A percentile compares a stretch with the other conserved stretches of the same genome.
These are phyloP conservation scores for Colletotrichum sp. DNA, from an alignment of 2,329 filamentous ascomycete genomes.

Conservation along the genomic window DNA sequence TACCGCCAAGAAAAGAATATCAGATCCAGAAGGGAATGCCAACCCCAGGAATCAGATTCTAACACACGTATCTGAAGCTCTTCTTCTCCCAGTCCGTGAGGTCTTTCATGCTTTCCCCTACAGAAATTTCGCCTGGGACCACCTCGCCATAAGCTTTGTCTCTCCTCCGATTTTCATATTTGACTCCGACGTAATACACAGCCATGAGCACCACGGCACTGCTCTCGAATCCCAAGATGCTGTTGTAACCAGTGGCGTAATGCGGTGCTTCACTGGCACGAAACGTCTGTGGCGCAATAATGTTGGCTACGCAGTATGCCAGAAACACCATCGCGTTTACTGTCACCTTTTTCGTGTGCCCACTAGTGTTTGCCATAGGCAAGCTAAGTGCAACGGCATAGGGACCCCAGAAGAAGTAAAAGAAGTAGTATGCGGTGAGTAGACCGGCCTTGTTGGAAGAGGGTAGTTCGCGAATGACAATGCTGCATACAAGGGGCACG, in stretches of 20 bases:
- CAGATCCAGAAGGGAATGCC: not conserved
- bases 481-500: slow-evolving; percentile 8
- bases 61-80: not conserved
- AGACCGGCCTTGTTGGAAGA: slow-evolving; percentile 43
- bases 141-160: slow-evolving; percentile 7
- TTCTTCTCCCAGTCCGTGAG: not conserved
- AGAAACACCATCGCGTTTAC: slow-evolving; percentile 66
- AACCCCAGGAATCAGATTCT: not conserved
- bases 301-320: slow-evolving; percentile 65
- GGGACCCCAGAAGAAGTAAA: slow-evolving; percentile 31
- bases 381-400: slow-evolving; percentile 24
- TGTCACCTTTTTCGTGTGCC: slow-evolving; percentile 37
- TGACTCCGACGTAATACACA: not conserved
- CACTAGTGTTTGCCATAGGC: slow-evolving; percentile 27
- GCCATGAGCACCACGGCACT: not conserved
- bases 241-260: slow-evolving; percentile 67
- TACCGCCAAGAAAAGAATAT: not conserved
- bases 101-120: not conserved
- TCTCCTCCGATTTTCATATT: not conserved
- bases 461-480: slow-evolving; percentile 28
- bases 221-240: slow-evolving; percentile 56
- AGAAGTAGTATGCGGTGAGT: not conserved
- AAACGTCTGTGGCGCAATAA: slow-evolving; percentile 66
- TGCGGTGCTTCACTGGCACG: slow-evolving; percentile 59
- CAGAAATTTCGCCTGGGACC: not conserved